A percentile compares a stretch with the other conserved stretches of the same genome.
phyloP scores from a whole-genome alignment of 2,329 filamentous ascomycete genomes.

The Colletotrichum aenigma region DNA sequence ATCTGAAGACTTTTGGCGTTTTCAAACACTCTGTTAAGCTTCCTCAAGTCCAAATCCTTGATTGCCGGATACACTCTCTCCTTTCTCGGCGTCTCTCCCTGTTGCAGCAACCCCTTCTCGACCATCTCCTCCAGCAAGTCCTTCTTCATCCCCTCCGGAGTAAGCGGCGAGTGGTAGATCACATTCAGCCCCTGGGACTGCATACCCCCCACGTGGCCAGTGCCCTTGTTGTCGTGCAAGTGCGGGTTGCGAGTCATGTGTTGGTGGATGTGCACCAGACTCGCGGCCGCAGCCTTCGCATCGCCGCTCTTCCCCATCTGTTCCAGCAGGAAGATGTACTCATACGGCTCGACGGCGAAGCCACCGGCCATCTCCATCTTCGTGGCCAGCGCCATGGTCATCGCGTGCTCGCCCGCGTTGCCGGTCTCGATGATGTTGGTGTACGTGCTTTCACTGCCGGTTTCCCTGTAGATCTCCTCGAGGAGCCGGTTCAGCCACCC shows the following conservation, averaged over 20 bases:
- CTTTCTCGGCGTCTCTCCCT: background rate
- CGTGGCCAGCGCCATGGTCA: background rate
- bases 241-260: conserved; percentile 4
- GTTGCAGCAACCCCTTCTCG: background rate
- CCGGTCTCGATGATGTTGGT: background rate
- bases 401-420: conserved; percentile 3
- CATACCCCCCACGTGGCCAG: conserved; percentile 4
- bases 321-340: background rate
- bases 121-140: background rate
- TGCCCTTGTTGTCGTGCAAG: conserved; percentile 5
- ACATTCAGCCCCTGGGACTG: background rate
- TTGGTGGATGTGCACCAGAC: background rate
- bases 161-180: background rate
- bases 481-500: background rate
- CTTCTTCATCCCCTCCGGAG: background rate
- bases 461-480: background rate
- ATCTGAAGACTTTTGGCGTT: background rate
- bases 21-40: background rate
- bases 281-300: no score
- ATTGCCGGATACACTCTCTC: background rate
- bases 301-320: background rate
- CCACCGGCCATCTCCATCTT: background rate
- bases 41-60: background rate
- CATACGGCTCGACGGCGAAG: conserved; percentile 2
- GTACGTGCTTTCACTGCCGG: background rate